Evolutionary conservation across 192 early-diverging fungal species (phyloP), one percentile per base, ranked within the genome.

Genomic region (Entomortierella parvispora): DNA sequence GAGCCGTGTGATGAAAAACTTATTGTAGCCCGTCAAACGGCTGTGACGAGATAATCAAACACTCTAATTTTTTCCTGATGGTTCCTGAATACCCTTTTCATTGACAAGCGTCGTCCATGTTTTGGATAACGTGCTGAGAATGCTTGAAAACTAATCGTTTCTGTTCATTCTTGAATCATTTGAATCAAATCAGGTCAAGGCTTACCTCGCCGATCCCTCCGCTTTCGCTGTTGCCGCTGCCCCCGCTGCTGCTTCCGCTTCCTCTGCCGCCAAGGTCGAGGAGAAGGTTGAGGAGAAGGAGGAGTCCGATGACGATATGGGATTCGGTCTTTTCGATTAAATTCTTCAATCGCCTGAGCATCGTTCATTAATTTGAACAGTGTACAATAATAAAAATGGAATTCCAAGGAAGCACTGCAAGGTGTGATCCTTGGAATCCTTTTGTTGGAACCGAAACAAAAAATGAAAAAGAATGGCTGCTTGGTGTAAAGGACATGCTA

Each of bases 281-380:
- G 85, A 81, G 61, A 90, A 83, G 64, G 80, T 86, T 44, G 91
- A 90, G 69, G 89, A 91, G 66, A 90, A 92, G 83, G 91, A 92
- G 72, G 92, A 94, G 83, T 84, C 84, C 31, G 94, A 95, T 74
- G 93, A 93, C 49, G 93, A 95, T 81, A 93, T 97, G 91, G 95
- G 94, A 81, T 93, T 96, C 80, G 94, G 93, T 89, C 89, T 93
- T 61, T 94, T 93, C 75, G 93, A 93, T 83, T 92, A 93, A 92
- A 79, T 64, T 15, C 66, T 49, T 68, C 22, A 18, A 33, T 49
- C 62, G 43, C 45, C 32, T 58, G 26, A 55, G 55, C 49, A 55
- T 32, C 23, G 18, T 25, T 58, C 29, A 56, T 42, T 54, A 29
- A 37, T 15, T 4, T 67, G 52, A 68, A 64, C 37, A 40, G 37